phyloP scores from a whole-genome alignment of 371 early-diverging fungal genomes.

The Lichtheimia ornata region DNA sequence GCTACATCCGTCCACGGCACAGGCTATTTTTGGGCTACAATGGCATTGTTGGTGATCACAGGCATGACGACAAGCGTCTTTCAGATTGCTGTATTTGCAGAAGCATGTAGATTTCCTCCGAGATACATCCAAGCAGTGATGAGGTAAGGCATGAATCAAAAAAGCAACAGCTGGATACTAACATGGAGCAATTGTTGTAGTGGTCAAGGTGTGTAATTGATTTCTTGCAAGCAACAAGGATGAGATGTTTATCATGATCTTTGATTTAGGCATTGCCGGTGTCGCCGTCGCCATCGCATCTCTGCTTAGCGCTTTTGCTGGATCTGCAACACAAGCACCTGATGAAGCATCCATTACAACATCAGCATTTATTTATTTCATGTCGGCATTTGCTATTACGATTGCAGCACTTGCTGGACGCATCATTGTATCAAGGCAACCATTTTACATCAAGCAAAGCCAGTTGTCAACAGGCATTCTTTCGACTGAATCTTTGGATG shows the following conservation, averaged over 20 bases:
- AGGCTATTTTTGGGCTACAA: conserved; percentile 62
- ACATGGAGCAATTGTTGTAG: conserved; percentile 20
- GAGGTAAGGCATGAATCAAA: conserved; percentile 40
- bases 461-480: conserved; percentile 21
- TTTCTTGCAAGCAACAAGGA: too few relatives aligned
- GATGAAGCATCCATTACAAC: conserved; percentile 38
- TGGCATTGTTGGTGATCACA: conserved; percentile 59
- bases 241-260: too few relatives aligned
- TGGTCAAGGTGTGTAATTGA: conserved; percentile 44
- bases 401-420: conserved; percentile 50
- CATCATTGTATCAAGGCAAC: conserved; percentile 38
- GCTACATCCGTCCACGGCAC: conserved; percentile 25
- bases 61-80: conserved; percentile 68
- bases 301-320: conserved; percentile 50
- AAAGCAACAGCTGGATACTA: background rate
- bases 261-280: conserved; percentile 54
- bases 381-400: conserved; percentile 52
- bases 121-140: conserved; percentile 75
- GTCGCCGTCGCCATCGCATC: conserved; percentile 62
- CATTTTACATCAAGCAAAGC: conserved; percentile 54
- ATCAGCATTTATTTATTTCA: conserved; percentile 64
- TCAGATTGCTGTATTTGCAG: conserved; percentile 74
- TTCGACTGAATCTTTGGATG: conserved; percentile 3
- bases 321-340: conserved; percentile 23
- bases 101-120: conserved; percentile 73